phyloP scores from a whole-genome alignment of 1,284 basidiomycete species.

The Inonotus obliquus region DNA sequence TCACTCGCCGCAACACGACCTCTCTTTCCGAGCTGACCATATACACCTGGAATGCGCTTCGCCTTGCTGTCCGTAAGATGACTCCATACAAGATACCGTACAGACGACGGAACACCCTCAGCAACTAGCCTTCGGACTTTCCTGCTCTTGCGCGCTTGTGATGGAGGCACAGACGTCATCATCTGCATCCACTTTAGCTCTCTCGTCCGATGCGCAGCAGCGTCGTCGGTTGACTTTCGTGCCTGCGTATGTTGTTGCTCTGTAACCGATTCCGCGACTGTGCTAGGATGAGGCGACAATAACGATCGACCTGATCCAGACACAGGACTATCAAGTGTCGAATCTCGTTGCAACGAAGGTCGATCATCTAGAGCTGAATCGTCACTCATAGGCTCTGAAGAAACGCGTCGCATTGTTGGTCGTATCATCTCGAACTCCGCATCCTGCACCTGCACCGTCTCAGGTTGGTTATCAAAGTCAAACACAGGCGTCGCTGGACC shows the following conservation, averaged over 20 bases:
- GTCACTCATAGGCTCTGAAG: constrained; percentile 46
- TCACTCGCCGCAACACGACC: constrained; percentile 47
- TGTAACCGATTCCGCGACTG: constrained; percentile 8
- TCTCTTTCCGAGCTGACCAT: constrained; percentile 57
- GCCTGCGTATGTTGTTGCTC: constrained; percentile 12
- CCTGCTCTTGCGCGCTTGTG: constrained; percentile 73
- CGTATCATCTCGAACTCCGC: constrained; percentile 76
- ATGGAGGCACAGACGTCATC: constrained; percentile 56
- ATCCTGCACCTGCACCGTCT: constrained; percentile 66
- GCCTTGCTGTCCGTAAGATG: constrained; percentile 74
- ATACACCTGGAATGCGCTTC: constrained; percentile 65
- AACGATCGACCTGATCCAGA: constrained; percentile 21
- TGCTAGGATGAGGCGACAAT: constrained; percentile 8
- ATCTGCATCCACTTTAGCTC: constrained; percentile 73
- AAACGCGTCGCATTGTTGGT: constrained; percentile 44
- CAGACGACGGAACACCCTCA: constrained; percentile 80
- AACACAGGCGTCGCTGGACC: constrained; percentile 23
- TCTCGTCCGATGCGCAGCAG: constrained; percentile 61
- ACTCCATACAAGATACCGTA: constrained; percentile 83
- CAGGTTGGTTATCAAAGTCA: constrained; percentile 30
- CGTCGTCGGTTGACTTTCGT: constrained; percentile 4
- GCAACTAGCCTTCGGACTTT: constrained; percentile 78
- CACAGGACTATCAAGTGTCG: constrained; percentile 24
- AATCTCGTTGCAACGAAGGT: constrained; percentile 30
- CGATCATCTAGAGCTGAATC: constrained; percentile 35